Base-by-base conservation (phyloP, 2,329 filamentous ascomycete species). In the Fusarium miscanthi region DNA sequence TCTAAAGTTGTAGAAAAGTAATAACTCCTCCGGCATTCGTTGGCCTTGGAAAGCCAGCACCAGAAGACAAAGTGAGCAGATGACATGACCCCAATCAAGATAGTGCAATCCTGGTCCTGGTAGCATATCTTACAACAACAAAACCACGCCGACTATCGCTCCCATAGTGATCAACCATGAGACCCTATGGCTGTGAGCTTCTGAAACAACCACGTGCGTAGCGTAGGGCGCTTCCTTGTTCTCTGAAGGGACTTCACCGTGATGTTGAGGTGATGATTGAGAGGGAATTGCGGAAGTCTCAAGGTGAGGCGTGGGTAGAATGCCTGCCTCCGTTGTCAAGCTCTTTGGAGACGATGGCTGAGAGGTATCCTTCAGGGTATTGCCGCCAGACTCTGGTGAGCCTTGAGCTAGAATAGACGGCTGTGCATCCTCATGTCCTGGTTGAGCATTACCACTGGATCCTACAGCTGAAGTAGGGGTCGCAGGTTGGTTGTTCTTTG, bases 321-420 rank as follows among this genome's bases (percentile, higher is more conserved):
- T 33, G 16, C 16, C 5, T 33, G 35, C 23, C 8, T n/a, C 45
- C 2, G 57, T 41, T 35, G 17, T 59, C 37, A 41, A 41, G 27
- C 25, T 25, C 19, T 13, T 41, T 4, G 10, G 8, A 3, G 17
- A n/a, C 17, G n/a, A 9, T 25, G n/a, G 12, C 13, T n/a, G 4
- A 1, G 35, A 38, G 1, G 27, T 35, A 1, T 33, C 8, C 5
- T 1, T 19, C 17, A 2, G 17, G 9, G 21, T 3, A 11, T 41
- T 41, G 16, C 0, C n/a, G 3, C 3, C 33, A 27, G 35, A 19
- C 7, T n/a, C 6, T 27, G n/a, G 0, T 27, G 21, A n/a, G 3
- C 19, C 35, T 14, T 53, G 8, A n/a, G 19, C 35, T 35, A 17
- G 2, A 17, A n/a, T 13, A 27, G 27, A 52, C 5, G 57, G 35